Conservation (phyloP, 2,329 filamentous ascomycete genomes). For the Ophiognomonia clavigignenti-juglandacearum region DNA sequence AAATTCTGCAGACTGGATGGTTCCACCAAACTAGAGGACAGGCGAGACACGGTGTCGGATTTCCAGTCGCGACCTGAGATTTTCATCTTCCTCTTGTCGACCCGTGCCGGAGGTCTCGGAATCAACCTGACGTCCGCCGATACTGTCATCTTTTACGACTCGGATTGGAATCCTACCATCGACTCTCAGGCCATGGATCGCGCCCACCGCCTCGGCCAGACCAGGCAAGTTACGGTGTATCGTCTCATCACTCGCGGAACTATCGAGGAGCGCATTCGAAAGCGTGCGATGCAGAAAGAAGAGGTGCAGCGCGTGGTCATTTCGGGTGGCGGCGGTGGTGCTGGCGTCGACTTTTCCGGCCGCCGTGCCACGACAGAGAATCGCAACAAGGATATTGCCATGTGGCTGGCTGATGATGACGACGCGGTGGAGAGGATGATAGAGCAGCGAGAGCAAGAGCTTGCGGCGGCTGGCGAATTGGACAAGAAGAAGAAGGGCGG, state of each 20-base stretch:
- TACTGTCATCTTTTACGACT: constrained; percentile 99
- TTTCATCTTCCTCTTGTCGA: constrained; percentile 94
- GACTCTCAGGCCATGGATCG: constrained; percentile 99
- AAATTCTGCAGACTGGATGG: constrained; percentile 96
- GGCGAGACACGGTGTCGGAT: constrained; percentile 91
- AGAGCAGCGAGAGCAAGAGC: constrained; percentile 84
- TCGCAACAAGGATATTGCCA: constrained; percentile 93
- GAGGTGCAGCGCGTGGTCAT: constrained; percentile 98
- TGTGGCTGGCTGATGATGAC: constrained; percentile 98
- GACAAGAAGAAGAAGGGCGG: constrained; percentile 61
- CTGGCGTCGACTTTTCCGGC: constrained; percentile 94
- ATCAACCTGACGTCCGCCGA: constrained; percentile 97
- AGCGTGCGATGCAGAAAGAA: constrained; percentile 95
- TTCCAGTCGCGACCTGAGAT: constrained; percentile 94
- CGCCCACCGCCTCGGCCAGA: constrained; percentile 95
- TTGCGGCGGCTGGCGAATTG: constrained; percentile 66
- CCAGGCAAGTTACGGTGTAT: constrained; percentile 92
- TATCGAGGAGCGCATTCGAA: constrained; percentile 96
- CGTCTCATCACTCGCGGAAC: constrained; percentile 94
- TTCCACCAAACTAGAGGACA: constrained; percentile 94
- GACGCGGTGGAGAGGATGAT: constrained; percentile 76
- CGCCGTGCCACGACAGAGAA: constrained; percentile 74
- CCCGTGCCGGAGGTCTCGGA: constrained; percentile 92
- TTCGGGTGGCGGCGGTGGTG: constrained; percentile 74
- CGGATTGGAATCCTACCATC: constrained; percentile 98